phyloP scores from a whole-genome alignment of 148 eudicot species.

The Bassia scoparia region DNA sequence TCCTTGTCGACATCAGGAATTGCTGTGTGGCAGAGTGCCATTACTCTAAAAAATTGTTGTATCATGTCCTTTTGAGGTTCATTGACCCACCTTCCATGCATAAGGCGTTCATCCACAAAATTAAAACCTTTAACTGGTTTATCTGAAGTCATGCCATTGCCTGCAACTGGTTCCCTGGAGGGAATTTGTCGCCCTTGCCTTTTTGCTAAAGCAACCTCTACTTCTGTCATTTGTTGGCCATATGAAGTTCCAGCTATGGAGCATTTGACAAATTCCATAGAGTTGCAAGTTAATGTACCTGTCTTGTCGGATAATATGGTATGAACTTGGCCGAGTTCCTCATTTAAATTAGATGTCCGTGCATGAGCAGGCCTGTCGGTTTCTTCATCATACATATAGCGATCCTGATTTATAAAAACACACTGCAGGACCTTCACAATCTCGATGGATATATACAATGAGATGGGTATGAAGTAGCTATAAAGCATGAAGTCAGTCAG shows the following conservation, averaged over 20 bases:
- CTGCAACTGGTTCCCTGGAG: slow-evolving; percentile 14
- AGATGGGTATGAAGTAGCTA: slow-evolving; percentile 50
- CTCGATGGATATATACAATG: slow-evolving; percentile 47
- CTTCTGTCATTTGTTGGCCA: slow-evolving; percentile 49
- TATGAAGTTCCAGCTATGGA: slow-evolving; percentile 47
- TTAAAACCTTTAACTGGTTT: slow-evolving; percentile 40
- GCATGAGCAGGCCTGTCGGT: slow-evolving; percentile 45
- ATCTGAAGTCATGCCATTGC: slow-evolving; percentile 11
- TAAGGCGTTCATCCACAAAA: slow-evolving; percentile 43
- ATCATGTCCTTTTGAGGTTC: slow-evolving; percentile 32
- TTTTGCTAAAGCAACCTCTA: slow-evolving; percentile 39
- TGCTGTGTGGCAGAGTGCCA: slow-evolving; percentile 46
- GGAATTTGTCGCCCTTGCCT: slow-evolving; percentile 25
- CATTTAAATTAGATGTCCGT: slow-evolving; percentile 47
- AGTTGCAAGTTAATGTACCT: slow-evolving; percentile 52
- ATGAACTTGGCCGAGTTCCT: slow-evolving; percentile 52
- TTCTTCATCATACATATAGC: slow-evolving; percentile 42
- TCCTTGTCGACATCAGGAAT: slow-evolving; percentile 48
- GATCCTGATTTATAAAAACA: slow-evolving; percentile 42
- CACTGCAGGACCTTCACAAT: slow-evolving; percentile 48
- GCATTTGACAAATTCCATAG: slow-evolving; percentile 52
- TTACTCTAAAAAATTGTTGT: slow-evolving; percentile 34
- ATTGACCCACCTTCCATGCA: slow-evolving; percentile 45
- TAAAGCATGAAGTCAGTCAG: slow-evolving; percentile 46
- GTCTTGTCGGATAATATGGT: slow-evolving; percentile 52